Evolutionary conservation across 176 grass and related monocot genomes (phyloP), one percentile per base, ranked within the genome.

Genomic region (Oryza coarctata): DNA sequence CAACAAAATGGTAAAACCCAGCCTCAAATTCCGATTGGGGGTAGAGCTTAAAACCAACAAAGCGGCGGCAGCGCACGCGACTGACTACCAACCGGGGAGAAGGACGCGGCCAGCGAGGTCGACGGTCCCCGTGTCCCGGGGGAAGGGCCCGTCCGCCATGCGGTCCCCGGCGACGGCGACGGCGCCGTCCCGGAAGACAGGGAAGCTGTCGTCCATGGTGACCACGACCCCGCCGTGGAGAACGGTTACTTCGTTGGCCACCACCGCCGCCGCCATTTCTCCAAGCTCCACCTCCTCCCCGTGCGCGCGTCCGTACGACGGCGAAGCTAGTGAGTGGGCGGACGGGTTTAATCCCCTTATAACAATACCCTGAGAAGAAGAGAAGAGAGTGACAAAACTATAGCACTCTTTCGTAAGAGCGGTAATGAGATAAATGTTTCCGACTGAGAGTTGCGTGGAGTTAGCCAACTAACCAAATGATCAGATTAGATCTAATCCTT

Each of bases 61-160:
- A 23, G 1, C 49, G 7, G 33, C 47, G 26, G 34, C 9, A 31
- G 12, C 15, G 65, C 28, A 49, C 62, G 49, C n/a, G n/a, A 20
- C 8, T 31, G 31, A 10, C 6, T 22, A 49, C 64, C 65, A 12
- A 97, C 94, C 94, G 12, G 94, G 94, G 40, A 97, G 90, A 33
- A 97, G 36, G 85, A 97, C 57, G 28, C 86, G 86, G 71, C 92
- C 83, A 8, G 73, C 81, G 65, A 97, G 90, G 88, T 97, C 90
- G 41, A 92, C 12, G 44, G 74, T 87, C 35, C 57, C 36, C 22
- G 83, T 70, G 64, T 71, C 74, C 74, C 70, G 3, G 63, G 87
- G 85, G 2, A 92, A 92, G 18, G 57, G 83, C 29, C 94, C 38
- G 61, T 90, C 88, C 6, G 63, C 61, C 65, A 97, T 89, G 78